phyloP scores from a whole-genome alignment of 441 rosid genomes.

The Erodium trifolium region DNA sequence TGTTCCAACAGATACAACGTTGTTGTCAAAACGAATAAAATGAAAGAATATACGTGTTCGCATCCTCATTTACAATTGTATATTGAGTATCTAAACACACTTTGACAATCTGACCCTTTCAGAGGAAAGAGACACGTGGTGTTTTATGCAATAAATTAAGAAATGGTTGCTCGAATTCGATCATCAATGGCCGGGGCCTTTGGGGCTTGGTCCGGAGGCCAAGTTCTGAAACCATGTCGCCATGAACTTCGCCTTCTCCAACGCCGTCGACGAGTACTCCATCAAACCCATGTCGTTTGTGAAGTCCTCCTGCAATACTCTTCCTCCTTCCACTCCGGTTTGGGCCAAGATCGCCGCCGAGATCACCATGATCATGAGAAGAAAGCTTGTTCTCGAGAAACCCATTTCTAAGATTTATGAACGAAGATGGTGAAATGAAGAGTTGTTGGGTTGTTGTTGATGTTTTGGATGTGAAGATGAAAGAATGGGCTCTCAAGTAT shows the following conservation, averaged over 20 bases:
- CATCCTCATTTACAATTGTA: too few relatives aligned
- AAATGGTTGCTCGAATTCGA: too few relatives aligned
- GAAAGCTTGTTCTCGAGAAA: slow-evolving; percentile 10
- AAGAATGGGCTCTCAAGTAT: slow-evolving; percentile 7
- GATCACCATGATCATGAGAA: slow-evolving; percentile 21
- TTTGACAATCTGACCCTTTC: too few relatives aligned
- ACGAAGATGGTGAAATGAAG: too few relatives aligned
- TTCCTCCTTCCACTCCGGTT: slow-evolving; percentile 21
- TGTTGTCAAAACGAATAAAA: too few relatives aligned
- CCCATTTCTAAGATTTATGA: slow-evolving; percentile 16
- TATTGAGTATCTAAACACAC: too few relatives aligned
- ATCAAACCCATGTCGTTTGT: slow-evolving; percentile 21
- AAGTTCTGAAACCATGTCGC: slow-evolving; percentile 30
- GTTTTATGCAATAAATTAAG: too few relatives aligned
- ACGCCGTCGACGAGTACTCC: slow-evolving; percentile 23
- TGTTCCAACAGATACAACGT: too few relatives aligned
- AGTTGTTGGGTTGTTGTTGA: not conserved
- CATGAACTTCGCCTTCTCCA: slow-evolving; percentile 33
- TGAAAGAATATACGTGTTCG: too few relatives aligned
- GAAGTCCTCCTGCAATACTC: slow-evolving; percentile 33
- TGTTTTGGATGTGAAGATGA: not conserved
- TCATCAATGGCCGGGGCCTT: slow-evolving; percentile 32
- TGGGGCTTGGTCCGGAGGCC: slow-evolving; percentile 44
- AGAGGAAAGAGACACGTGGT: too few relatives aligned
- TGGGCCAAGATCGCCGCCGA: slow-evolving; percentile 19